These are phyloP conservation scores for Peronospora belbahrii DNA, from an alignment of 352 stramenopile species.

Conservation along the genomic window DNA sequence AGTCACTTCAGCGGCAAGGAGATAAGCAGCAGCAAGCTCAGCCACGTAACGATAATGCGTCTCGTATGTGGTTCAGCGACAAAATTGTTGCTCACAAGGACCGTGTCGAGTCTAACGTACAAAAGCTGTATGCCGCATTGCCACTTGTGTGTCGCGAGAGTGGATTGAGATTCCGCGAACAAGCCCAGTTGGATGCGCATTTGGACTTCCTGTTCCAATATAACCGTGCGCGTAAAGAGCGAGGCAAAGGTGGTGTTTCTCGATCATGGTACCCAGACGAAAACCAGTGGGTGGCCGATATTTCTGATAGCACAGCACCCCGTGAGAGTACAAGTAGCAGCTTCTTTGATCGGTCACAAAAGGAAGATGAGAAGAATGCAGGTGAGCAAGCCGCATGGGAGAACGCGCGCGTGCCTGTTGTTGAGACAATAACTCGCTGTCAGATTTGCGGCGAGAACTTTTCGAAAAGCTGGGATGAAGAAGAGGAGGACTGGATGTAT, in stretches of 20 bases:
- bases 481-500: slow-evolving; percentile 88
- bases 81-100: slow-evolving; percentile 79
- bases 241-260: slow-evolving; percentile 71
- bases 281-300: slow-evolving; percentile 75
- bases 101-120: slow-evolving; percentile 76
- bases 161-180: slow-evolving; percentile 70
- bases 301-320: slow-evolving; percentile 45
- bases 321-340: slow-evolving; percentile 71
- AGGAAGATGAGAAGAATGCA: slow-evolving; percentile 43
- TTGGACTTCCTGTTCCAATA: slow-evolving; percentile 85
- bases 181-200: slow-evolving; percentile 69
- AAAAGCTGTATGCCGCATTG: slow-evolving; percentile 78
- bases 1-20: slow-evolving; percentile 10
- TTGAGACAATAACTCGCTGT: slow-evolving; percentile 72
- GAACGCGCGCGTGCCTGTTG: slow-evolving; percentile 62
- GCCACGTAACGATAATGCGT: slow-evolving; percentile 32
- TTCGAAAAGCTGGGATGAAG: slow-evolving; percentile 79
- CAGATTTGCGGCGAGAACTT: slow-evolving; percentile 82
- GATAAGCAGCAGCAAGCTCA: slow-evolving; percentile 11
- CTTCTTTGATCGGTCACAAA: slow-evolving; percentile 63
- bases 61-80: slow-evolving; percentile 83
- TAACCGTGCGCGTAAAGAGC: slow-evolving; percentile 74
- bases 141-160: slow-evolving; percentile 77
- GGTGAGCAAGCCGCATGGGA: slow-evolving; percentile 50
- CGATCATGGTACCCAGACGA: slow-evolving; percentile 78